Conservation (phyloP, 2,329 filamentous ascomycete genomes). For the Diaporthe helianthi region DNA sequence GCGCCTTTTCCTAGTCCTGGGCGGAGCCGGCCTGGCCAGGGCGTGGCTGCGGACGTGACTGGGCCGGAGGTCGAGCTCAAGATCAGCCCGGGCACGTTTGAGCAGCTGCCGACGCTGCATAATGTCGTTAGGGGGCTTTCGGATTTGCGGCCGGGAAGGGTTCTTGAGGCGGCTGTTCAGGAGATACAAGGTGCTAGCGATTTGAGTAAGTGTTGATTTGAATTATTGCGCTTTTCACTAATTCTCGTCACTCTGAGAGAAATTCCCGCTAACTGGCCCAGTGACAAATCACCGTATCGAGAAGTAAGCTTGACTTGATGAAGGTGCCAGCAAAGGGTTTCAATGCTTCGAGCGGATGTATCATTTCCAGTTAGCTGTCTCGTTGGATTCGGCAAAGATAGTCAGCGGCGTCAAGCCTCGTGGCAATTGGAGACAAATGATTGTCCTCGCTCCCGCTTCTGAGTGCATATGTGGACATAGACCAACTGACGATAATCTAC, state of each 20-base stretch:
- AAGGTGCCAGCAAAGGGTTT: no score
- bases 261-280: not conserved
- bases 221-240: no score
- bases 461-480: not conserved
- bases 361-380: not conserved
- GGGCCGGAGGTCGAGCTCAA: not conserved
- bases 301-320: not conserved
- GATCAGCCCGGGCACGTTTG: not conserved
- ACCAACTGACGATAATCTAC: not conserved
- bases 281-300: slow-evolving; percentile 13
- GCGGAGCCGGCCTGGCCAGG: not conserved
- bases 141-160: not conserved
- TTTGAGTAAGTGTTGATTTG: not conserved
- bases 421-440: not conserved
- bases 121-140: slow-evolving; percentile 5
- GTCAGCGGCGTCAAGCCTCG: no score
- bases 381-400: no score
- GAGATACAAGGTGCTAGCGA: slow-evolving; percentile 1
- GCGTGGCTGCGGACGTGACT: not conserved
- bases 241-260: not conserved
- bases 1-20: slow-evolving; percentile 1
- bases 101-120: slow-evolving; percentile 16
- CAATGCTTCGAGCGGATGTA: no score
- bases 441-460: not conserved
- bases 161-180: slow-evolving; percentile 7